A percentile compares a stretch with the other conserved stretches of the same genome.
Conservation (phyloP, 1,284 basidiomycete genomes). For the Cutaneotrichosporon daszewskae region DNA sequence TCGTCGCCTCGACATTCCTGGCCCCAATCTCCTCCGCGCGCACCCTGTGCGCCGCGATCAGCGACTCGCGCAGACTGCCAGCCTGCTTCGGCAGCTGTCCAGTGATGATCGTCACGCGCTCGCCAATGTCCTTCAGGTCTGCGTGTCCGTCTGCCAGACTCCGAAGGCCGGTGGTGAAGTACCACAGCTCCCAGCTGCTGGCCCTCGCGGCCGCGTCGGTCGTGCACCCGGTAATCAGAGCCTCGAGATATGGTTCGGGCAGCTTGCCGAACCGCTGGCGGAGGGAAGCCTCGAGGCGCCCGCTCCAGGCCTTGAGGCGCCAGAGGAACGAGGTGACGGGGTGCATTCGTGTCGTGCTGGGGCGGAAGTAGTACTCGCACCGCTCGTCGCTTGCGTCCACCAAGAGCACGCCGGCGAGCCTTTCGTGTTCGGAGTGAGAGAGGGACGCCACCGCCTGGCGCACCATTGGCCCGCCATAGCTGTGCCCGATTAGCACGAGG, state of each 20-base stretch:
- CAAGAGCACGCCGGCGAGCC: constrained; percentile 2
- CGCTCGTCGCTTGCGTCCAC: constrained; percentile 7
- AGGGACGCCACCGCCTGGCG: not conserved
- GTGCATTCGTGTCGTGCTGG: not conserved
- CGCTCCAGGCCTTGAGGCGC: not conserved
- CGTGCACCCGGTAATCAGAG: not conserved
- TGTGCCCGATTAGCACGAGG: constrained; percentile 3
- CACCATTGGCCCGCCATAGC: constrained; percentile 7
- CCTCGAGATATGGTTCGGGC: constrained; percentile 1
- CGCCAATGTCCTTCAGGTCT: too few relatives aligned
- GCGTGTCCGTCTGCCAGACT: too few relatives aligned
- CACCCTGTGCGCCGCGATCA: too few relatives aligned
- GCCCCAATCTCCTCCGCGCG: too few relatives aligned
- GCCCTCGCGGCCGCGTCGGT: constrained; percentile 1
- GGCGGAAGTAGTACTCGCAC: constrained; percentile 4
- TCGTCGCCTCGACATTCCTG: too few relatives aligned
- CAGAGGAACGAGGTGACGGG: constrained; percentile 1
- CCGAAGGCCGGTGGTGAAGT: too few relatives aligned
- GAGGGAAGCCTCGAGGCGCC: not conserved
- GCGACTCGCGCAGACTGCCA: too few relatives aligned
- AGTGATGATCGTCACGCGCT: too few relatives aligned
- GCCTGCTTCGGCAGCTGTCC: too few relatives aligned
- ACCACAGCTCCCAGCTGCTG: not conserved
- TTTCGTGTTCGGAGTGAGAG: not conserved
- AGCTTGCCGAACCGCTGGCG: not conserved